These are phyloP conservation scores for Aspergillus fructus DNA, from an alignment of 2,329 filamentous ascomycete species.

Conservation along the genomic window DNA sequence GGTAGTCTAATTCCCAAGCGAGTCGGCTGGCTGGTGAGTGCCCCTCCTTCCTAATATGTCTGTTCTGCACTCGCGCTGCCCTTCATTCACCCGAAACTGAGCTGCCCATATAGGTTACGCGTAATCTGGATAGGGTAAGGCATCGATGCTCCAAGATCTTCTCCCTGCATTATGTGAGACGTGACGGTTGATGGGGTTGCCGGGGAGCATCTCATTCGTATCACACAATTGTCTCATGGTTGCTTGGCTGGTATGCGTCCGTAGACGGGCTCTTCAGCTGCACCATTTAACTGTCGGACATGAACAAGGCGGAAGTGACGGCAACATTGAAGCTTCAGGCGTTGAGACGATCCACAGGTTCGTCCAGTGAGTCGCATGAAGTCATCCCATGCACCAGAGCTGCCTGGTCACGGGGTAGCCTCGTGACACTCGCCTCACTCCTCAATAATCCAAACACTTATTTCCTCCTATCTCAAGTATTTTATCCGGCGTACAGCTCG, in stretches of 20 bases:
- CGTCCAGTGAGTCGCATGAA: constrained; percentile 2
- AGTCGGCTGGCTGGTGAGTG: background rate
- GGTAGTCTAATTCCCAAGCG: no score
- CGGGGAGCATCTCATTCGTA: constrained; percentile 3
- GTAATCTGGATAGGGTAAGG: constrained; percentile 16
- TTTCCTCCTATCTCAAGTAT: background rate
- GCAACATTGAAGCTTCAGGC: constrained; percentile 2
- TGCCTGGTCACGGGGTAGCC: constrained; percentile 3
- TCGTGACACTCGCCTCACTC: background rate
- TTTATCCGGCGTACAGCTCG: no score
- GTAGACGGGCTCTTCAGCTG: background rate
- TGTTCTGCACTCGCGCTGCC: background rate
- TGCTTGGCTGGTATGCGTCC: background rate
- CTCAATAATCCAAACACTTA: background rate
- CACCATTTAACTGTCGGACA: constrained; percentile 16
- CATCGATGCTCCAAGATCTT: constrained; percentile 14
- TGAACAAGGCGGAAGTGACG: constrained; percentile 15
- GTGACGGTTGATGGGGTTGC: background rate
- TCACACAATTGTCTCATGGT: constrained; percentile 2
- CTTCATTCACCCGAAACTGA: background rate
- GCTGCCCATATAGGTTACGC: constrained; percentile 2
- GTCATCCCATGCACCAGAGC: background rate
- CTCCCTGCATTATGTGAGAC: constrained; percentile 3
- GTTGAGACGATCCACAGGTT: constrained; percentile 1
- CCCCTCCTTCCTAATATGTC: constrained; percentile 1